Percentiles rank a stretch among this genome's conserved stretches.
Evolutionary conservation across 208 protist species (phyloP).

Genomic region (Tritrichomonas musculus): DNA sequence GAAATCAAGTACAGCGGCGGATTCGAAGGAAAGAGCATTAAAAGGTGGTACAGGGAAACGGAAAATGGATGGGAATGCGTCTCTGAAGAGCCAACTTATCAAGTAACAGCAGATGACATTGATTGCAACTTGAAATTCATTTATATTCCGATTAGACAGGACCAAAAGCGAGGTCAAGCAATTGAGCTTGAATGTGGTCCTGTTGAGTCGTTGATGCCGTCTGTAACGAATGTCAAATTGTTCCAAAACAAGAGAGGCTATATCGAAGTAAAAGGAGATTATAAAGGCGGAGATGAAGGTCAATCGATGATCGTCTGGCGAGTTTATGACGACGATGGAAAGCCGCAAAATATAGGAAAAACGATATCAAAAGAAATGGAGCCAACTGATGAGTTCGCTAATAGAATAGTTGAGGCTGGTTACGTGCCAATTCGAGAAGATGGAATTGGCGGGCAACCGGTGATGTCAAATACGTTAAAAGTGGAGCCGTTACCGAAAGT

Average conservation of each 20-base stretch:
- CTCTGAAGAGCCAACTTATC: background rate
- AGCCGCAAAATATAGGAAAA: background rate
- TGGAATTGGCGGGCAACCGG: background rate
- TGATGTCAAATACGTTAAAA: background rate
- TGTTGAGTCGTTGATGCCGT: background rate
- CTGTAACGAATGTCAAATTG: background rate
- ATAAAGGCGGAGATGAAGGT: conserved; percentile 20
- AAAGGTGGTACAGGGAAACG: background rate
- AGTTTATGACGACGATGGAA: background rate
- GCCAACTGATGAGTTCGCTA: background rate
- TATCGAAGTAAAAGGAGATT: background rate
- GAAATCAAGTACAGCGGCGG: background rate
- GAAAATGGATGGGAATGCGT: background rate
- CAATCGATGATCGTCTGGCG: background rate
- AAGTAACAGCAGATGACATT: background rate
- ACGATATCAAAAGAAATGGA: background rate
- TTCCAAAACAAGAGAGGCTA: background rate
- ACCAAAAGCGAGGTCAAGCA: background rate
- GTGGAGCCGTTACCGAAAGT: background rate
- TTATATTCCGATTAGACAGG: background rate
- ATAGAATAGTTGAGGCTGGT: background rate
- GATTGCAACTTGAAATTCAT: background rate
- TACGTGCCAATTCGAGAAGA: background rate
- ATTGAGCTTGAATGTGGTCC: background rate
- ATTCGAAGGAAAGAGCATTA: background rate